Evolutionary conservation across 2,329 filamentous ascomycete genomes (phyloP).

Genomic region (Alternaria atra): DNA sequence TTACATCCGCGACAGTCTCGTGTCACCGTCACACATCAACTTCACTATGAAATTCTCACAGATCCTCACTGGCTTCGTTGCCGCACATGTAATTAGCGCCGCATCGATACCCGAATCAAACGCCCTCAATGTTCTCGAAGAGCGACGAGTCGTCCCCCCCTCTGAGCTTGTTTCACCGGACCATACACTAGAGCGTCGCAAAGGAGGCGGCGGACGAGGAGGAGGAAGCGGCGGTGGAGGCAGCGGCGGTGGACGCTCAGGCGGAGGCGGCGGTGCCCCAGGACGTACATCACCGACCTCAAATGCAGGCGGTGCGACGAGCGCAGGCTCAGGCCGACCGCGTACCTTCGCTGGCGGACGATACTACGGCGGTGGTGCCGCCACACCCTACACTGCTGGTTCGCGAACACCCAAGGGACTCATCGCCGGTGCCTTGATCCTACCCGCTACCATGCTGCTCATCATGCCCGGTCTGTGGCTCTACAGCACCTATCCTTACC

Average conservation of each 20-base stretch:
- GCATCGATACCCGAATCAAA: slow-evolving; percentile 41
- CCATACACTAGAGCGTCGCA: slow-evolving; percentile 48
- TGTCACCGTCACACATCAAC: slow-evolving; percentile 14
- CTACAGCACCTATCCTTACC: slow-evolving; percentile 69
- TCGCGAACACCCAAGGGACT: slow-evolving; percentile 60
- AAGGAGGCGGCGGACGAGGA: slow-evolving; percentile 49
- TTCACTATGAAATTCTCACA: slow-evolving; percentile 39
- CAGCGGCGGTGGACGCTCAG: slow-evolving; percentile 23
- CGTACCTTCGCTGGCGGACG: slow-evolving; percentile 68
- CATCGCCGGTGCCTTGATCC: slow-evolving; percentile 58
- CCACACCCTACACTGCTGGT: slow-evolving; percentile 68
- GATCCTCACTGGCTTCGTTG: slow-evolving; percentile 34
- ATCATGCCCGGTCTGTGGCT: slow-evolving; percentile 74
- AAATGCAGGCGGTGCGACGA: slow-evolving; percentile 56
- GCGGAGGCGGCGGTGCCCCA: slow-evolving; percentile 17
- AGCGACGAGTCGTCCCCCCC: slow-evolving; percentile 22
- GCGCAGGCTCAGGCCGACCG: slow-evolving; percentile 64
- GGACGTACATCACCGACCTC: slow-evolving; percentile 38
- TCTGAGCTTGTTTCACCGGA: slow-evolving; percentile 42
- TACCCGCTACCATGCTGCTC: slow-evolving; percentile 57
- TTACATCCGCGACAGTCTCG: slow-evolving; percentile 4
- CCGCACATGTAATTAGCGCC: slow-evolving; percentile 32
- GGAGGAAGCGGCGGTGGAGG: slow-evolving; percentile 39
- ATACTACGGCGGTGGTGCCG: slow-evolving; percentile 71
- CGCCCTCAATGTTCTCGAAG: slow-evolving; percentile 33